These are phyloP conservation scores for Oryza coarctata DNA, from an alignment of 176 grass and related monocot species.

Conservation along the genomic window DNA sequence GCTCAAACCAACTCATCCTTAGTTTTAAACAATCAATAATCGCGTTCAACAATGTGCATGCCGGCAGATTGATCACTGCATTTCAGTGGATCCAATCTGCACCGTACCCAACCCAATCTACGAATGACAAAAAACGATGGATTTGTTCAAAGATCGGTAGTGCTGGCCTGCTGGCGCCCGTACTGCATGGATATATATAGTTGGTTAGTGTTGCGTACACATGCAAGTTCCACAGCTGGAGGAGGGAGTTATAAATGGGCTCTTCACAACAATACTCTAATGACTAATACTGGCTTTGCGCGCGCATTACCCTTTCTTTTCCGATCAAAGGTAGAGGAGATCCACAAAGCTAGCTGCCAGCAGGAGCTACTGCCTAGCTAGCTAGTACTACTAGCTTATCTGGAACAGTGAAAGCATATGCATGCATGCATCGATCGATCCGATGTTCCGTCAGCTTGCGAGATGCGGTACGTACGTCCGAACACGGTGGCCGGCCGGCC, in stretches of 20 bases:
- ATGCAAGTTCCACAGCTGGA: background rate
- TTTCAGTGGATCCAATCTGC: background rate
- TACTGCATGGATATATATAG: no score
- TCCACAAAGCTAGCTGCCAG: background rate
- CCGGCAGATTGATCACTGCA: background rate
- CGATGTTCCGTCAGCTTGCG: no score
- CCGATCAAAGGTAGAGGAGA: background rate
- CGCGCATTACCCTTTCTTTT: background rate
- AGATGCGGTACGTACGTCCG: background rate
- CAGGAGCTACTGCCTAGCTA: background rate
- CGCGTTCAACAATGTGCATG: background rate
- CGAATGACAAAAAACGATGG: background rate
- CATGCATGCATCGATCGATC: background rate
- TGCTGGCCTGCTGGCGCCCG: no score
- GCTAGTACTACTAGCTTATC: background rate
- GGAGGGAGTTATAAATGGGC: background rate
- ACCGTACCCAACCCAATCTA: no score
- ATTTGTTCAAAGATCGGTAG: background rate
- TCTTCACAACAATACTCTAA: background rate
- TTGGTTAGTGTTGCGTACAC: background rate
- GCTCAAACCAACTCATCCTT: no score
- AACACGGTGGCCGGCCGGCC: background rate
- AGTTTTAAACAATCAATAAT: background rate
- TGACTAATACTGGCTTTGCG: background rate
- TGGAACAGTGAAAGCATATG: background rate